Evolutionary conservation across 495 filamentous ascomycete genomes (phyloP).

Genomic region (Penicillium crystallinum): DNA sequence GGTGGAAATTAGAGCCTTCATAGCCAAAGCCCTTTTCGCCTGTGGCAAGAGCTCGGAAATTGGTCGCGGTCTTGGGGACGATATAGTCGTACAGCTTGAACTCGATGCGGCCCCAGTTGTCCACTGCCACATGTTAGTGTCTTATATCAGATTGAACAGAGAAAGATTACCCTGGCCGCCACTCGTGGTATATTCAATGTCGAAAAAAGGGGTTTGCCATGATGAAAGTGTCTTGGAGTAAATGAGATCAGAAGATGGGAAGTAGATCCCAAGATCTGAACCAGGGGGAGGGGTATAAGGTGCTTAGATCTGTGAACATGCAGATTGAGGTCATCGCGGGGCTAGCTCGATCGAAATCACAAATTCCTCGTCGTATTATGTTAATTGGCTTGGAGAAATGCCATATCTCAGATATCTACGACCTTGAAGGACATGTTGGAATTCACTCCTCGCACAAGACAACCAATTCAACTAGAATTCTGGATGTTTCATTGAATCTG

Average conservation of each 20-base stretch:
- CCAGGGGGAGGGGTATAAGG: too few relatives aligned
- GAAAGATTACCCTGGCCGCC: neutral
- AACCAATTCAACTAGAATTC: neutral
- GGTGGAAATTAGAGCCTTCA: conserved; percentile 78
- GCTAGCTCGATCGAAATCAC: too few relatives aligned
- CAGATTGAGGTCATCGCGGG: neutral
- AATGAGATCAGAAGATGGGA: neutral
- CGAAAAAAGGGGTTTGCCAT: neutral
- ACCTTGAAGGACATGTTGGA: too few relatives aligned
- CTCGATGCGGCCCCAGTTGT: conserved; percentile 59
- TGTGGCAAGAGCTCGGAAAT: conserved; percentile 84
- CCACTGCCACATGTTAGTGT: neutral
- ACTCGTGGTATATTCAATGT: neutral
- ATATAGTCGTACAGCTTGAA: conserved; percentile 76
- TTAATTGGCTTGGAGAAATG: too few relatives aligned
- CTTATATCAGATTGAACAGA: neutral
- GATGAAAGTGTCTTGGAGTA: neutral
- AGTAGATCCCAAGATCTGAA: neutral
- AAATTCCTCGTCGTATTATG: too few relatives aligned
- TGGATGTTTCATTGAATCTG: neutral
- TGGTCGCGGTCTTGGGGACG: conserved; percentile 84
- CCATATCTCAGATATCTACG: too few relatives aligned
- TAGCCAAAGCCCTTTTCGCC: conserved; percentile 82
- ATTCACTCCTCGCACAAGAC: neutral
- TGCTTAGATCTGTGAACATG: neutral